Percentiles rank a stretch among this genome's conserved stretches.
phyloP scores from a whole-genome alignment of 768 basidiomycete genomes.

The Grammothele lineata region DNA sequence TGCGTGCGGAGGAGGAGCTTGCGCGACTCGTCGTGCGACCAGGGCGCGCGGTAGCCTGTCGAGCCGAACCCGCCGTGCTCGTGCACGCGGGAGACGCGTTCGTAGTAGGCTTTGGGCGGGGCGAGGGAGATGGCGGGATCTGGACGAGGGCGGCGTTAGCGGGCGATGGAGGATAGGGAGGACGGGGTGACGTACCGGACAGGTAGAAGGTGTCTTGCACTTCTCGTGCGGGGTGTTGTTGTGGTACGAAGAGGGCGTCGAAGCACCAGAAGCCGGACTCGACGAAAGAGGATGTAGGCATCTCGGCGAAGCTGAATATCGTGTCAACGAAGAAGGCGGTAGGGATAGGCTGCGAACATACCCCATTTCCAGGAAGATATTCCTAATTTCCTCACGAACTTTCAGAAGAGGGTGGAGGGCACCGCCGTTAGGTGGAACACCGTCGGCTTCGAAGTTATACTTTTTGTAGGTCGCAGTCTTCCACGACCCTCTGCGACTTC shows the following conservation, averaged over 20 bases:
- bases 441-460: constrained; percentile 98
- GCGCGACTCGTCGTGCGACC: constrained; percentile 87
- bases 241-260: constrained; percentile 96
- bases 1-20: constrained; percentile 95
- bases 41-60: constrained; percentile 95
- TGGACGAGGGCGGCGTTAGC: constrained; percentile 32
- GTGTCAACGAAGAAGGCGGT: background rate
- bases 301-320: constrained; percentile 82
- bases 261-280: constrained; percentile 99
- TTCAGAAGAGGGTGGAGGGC: constrained; percentile 95
- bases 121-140: constrained; percentile 73
- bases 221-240: constrained; percentile 97
- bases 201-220: constrained; percentile 98
- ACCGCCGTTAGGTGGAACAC: constrained; percentile 83
- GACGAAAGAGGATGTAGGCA: constrained; percentile 94
- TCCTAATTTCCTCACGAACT: constrained; percentile 95
- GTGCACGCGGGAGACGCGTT: constrained; percentile 79
- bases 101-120: constrained; percentile 81
- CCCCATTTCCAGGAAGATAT: constrained; percentile 99
- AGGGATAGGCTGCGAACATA: constrained; percentile 32
- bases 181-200: constrained; percentile 65
- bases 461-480: constrained; percentile 92
- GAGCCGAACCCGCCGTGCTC: constrained; percentile 88
- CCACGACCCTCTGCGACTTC: constrained; percentile 92
- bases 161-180: background rate